Conservation (phyloP, 257 asterid genomes). For the Fraxinus quadrangulata region DNA sequence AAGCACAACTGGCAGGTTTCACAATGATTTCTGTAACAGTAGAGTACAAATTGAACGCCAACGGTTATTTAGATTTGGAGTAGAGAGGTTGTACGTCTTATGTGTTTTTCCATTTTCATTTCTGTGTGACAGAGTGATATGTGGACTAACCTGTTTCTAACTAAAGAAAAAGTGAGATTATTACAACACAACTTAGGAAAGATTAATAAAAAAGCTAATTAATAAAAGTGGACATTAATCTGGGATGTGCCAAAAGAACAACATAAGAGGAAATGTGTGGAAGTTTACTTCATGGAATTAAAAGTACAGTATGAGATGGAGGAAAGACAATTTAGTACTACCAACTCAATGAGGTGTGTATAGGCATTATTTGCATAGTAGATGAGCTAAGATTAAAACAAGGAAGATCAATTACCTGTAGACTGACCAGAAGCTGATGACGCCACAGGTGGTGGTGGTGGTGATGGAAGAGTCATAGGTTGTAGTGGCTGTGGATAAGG, state of each 20-base stretch:
- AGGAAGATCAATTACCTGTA: conserved; percentile 8
- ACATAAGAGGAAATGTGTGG: neutral
- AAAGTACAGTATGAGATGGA: neutral
- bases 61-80: neutral
- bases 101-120: neutral
- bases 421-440: conserved; percentile 53
- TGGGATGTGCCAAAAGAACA: conserved; percentile 7
- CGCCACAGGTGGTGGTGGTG: conserved; percentile 24
- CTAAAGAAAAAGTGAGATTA: neutral
- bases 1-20: neutral
- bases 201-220: neutral
- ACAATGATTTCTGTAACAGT: neutral
- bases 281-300: neutral
- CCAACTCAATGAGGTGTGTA: too few species aligned
- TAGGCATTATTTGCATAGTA: conserved; percentile 3
- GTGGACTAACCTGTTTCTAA: neutral
- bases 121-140: neutral
- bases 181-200: neutral
- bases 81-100: neutral
- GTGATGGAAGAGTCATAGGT: conserved; percentile 35
- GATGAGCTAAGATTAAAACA: conserved; percentile 11
- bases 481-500: conserved; percentile 43
- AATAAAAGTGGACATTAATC: neutral
- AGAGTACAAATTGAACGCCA: neutral
- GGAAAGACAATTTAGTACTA: too few species aligned